phyloP scores from a whole-genome alignment of 2,329 filamentous ascomycete genomes.

The Sporothrix curviconia region DNA sequence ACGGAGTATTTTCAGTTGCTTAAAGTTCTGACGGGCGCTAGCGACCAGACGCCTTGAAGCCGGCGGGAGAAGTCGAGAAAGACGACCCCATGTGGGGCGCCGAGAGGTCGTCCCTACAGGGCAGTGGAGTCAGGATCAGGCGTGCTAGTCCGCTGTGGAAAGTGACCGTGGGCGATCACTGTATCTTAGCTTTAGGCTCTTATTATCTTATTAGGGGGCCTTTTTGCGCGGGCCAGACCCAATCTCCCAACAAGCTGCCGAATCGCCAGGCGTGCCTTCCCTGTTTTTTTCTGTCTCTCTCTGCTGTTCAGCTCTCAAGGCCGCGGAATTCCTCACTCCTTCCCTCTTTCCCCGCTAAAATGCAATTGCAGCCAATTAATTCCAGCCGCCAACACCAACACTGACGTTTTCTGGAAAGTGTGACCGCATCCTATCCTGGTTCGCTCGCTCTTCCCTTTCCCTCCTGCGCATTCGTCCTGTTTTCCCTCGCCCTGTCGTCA shows the following conservation, averaged over 20 bases:
- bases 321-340: background rate
- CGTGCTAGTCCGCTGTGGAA: no score
- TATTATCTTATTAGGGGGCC: background rate
- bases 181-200: background rate
- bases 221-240: background rate
- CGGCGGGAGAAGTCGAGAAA: no score
- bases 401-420: background rate
- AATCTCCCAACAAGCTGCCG: background rate
- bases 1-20: no score
- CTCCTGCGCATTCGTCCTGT: background rate
- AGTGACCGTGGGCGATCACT: background rate
- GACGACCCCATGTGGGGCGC: no score
- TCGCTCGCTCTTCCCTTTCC: background rate
- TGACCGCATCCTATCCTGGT: background rate
- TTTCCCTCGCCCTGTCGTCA: background rate
- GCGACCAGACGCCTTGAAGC: no score
- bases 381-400: background rate
- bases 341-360: background rate
- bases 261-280: background rate
- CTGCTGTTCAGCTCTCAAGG: background rate
- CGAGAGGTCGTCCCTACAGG: no score
- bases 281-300: background rate
- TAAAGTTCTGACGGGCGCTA: constrained; percentile 6
- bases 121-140: no score
- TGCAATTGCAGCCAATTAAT: no score